phyloP scores from a whole-genome alignment of 2,329 filamentous ascomycete genomes.

The Aspergillus puulaauensis region DNA sequence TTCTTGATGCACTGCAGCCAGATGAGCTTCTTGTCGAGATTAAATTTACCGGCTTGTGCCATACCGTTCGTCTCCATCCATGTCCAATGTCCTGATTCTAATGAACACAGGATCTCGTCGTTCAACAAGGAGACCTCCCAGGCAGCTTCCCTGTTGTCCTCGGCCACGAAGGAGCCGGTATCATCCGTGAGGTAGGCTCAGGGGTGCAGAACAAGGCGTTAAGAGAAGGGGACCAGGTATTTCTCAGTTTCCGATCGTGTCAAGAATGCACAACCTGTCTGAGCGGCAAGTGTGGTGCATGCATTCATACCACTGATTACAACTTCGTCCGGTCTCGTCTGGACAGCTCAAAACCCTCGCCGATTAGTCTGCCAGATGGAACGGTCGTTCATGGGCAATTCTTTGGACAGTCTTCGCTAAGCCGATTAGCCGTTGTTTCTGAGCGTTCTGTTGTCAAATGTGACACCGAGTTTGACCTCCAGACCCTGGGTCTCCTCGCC shows the following conservation, averaged over 20 bases:
- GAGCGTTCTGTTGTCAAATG: slow-evolving; percentile 32
- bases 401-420: slow-evolving; percentile 38
- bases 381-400: slow-evolving; percentile 29
- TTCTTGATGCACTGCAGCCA: slow-evolving; percentile 25
- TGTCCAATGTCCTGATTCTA: background rate
- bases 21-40: slow-evolving; percentile 38
- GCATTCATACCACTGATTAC: slow-evolving; percentile 19
- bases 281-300: slow-evolving; percentile 21
- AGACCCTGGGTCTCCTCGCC: slow-evolving; percentile 25
- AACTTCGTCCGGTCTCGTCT: slow-evolving; percentile 27
- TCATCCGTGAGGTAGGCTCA: background rate
- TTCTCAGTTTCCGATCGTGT: slow-evolving; percentile 28
- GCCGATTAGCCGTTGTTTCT: slow-evolving; percentile 30
- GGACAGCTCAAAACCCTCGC: slow-evolving; percentile 16
- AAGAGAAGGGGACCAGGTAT: slow-evolving; percentile 30
- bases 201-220: background rate
- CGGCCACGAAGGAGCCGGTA: slow-evolving; percentile 26
- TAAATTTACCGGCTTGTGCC: slow-evolving; percentile 36
- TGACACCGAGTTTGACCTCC: background rate
- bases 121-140: slow-evolving; percentile 21
- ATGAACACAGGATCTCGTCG: slow-evolving; percentile 25
- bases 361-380: slow-evolving; percentile 18
- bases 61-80: slow-evolving; percentile 21
- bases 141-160: slow-evolving; percentile 26
- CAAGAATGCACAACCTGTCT: slow-evolving; percentile 21